Evolutionary conservation across 1,139 yeast species (phyloP), one percentile per base, ranked within the genome.

Genomic region (Zygosaccharomyces sapae): DNA sequence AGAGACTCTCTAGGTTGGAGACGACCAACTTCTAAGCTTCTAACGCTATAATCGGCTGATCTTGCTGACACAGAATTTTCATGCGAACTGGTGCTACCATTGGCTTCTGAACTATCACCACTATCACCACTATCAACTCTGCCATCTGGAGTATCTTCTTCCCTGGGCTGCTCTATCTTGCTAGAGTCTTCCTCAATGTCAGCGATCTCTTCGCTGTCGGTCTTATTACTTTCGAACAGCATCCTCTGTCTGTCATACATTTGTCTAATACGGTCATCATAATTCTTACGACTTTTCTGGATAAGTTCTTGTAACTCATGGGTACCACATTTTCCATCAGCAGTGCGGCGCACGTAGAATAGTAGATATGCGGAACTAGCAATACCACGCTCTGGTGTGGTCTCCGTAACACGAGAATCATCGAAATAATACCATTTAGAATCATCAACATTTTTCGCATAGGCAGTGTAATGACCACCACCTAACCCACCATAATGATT

Each of bases 401-500:
- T 72, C 34, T 72, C 73, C 0, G 79, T 70, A 1, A 89, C 97
- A 31, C 83, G 69, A 6, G 96, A 82, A 65, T 92, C 98, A 63
- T 92, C 90, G 66, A 76, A 92, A 62, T 88, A 86, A 64, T 89
- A 89, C 97, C 98, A 92, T 54, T 81, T 74, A 27, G 71, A 70
- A 59, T 87, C 95, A 42, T 80, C 73, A 66, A 81, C 83, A 61
- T 90, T 90, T 65, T 83, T 84, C 1, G 79, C 97, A 57, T 81
- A 83, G 0, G 97, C 88, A 1, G 98, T 92, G 65, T 92, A 92
- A 69, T 92, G 98, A 2, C 98, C 98, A 5, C 98, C 98, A 1
- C 97, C 97, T 27, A 92, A 73, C 0, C 97, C 97, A 47, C 98
- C 98, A 63, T 76, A 90, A 64, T 92, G 98, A 65, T 90, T 90